These are phyloP conservation scores for Saccharomyces pastorianus DNA, from an alignment of 1,139 yeast species.

Conservation along the genomic window DNA sequence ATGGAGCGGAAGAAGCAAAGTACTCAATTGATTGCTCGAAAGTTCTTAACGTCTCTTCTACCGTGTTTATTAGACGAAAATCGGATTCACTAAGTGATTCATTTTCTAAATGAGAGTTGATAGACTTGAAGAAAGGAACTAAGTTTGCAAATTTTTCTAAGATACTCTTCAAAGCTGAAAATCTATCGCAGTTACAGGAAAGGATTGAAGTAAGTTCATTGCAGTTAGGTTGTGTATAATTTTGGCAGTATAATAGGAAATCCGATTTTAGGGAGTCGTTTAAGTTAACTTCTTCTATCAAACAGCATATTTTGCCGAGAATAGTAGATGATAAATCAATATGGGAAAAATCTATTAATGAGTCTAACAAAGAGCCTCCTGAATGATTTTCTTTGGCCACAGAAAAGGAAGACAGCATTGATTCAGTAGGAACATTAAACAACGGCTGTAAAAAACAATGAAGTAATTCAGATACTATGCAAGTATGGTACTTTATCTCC, in stretches of 20 bases:
- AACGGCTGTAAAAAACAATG: not conserved
- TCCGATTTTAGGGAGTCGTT: not conserved
- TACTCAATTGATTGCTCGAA: not conserved
- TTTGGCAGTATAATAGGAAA: not conserved
- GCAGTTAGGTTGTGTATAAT: not conserved
- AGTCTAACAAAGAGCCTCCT: not conserved
- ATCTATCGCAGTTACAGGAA: not conserved
- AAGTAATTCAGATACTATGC: not conserved
- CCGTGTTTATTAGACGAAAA: not conserved
- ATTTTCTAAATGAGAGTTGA: not conserved
- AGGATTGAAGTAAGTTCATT: not conserved
- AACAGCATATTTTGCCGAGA: not conserved
- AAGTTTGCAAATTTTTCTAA: not conserved
- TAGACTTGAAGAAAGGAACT: not conserved
- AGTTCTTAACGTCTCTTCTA: not conserved
- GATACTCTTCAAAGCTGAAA: not conserved
- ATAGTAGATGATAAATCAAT: not conserved
- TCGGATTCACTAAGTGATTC: not conserved
- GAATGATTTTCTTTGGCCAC: not conserved
- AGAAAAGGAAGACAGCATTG: not conserved
- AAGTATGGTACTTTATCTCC: not conserved
- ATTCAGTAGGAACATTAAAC: not conserved
- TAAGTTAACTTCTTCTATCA: not conserved
- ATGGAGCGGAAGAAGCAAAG: not conserved
- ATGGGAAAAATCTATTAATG: not conserved